Percentiles rank a stretch among this genome's conserved stretches.
Evolutionary conservation across 2,329 filamentous ascomycete species (phyloP).

Genomic region (Orbilia blumenaviensis): DNA sequence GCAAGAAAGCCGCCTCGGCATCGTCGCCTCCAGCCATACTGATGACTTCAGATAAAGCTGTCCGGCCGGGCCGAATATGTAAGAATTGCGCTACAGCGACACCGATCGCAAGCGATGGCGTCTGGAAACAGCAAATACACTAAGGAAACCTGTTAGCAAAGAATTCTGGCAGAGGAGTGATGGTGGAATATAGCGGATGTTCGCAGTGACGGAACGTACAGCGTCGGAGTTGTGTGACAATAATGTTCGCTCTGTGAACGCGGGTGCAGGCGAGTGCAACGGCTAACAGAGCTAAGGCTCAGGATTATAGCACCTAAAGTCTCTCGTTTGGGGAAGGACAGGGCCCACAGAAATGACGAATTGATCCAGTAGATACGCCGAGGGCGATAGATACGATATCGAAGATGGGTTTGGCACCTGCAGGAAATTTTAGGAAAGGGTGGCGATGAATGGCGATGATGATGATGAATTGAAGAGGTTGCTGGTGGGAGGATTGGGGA

Average conservation of each 20-base stretch:
- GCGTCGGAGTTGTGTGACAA: constrained; percentile 15
- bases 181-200: not conserved
- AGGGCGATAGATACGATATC: not conserved
- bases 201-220: constrained; percentile 11
- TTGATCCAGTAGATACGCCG: not conserved
- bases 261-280: constrained; percentile 5
- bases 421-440: not conserved
- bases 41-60: constrained; percentile 25
- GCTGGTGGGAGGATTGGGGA: constrained; percentile 1
- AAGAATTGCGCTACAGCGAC: not conserved
- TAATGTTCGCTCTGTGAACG: constrained; percentile 8
- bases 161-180: not conserved
- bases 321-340: not conserved
- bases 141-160: constrained; percentile 4
- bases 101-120: constrained; percentile 10
- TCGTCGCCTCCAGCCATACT: constrained; percentile 45
- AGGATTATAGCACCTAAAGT: not conserved
- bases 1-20: constrained; percentile 51
- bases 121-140: not conserved
- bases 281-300: not conserved
- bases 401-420: not conserved
- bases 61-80: constrained; percentile 1
- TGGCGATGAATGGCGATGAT: constrained; percentile 12
- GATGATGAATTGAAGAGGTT: not conserved
- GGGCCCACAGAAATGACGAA: not conserved